Evolutionary conservation across 208 protist genomes (phyloP).

Genomic region (Phytomonas sp.): DNA sequence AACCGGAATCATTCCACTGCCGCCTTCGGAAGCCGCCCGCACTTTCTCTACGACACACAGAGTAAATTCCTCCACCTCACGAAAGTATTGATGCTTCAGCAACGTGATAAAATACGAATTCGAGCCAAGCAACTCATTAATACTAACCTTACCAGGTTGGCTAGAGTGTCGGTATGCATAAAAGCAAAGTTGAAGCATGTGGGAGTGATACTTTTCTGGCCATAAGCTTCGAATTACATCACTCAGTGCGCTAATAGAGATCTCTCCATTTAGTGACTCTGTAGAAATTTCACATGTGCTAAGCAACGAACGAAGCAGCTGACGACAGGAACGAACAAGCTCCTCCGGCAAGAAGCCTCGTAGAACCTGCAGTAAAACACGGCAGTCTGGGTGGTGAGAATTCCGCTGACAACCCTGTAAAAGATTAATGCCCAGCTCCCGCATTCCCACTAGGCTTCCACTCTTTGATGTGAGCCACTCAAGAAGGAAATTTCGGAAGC

Average conservation of each 20-base stretch:
- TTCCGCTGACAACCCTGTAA: conserved; percentile 53
- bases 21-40: conserved; percentile 31
- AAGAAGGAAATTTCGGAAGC: conserved; percentile 37
- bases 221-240: conserved; percentile 36
- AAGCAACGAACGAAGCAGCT: conserved; percentile 28
- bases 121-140: conserved; percentile 8
- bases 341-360: conserved; percentile 63
- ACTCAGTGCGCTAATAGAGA: conserved; percentile 32
- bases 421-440: conserved; percentile 66
- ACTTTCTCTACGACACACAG: conserved; percentile 59
- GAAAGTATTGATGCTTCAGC: conserved; percentile 56
- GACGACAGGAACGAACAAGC: conserved; percentile 32
- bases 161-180: conserved; percentile 26
- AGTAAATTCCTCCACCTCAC: conserved; percentile 73
- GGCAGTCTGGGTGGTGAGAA: conserved; percentile 60
- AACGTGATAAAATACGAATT: conserved; percentile 60
- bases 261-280: conserved; percentile 9
- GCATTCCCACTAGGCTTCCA: conserved; percentile 23
- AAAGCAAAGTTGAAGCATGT: conserved; percentile 74
- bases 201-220: conserved; percentile 52
- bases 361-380: conserved; percentile 39
- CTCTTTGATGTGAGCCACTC: conserved; percentile 57
- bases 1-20: conserved; percentile 30
- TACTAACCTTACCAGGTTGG: conserved; percentile 1
- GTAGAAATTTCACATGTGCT: conserved; percentile 12